Base-by-base conservation (phyloP, 1,284 basidiomycete genomes). In the Cutaneotrichosporon cutaneum region DNA sequence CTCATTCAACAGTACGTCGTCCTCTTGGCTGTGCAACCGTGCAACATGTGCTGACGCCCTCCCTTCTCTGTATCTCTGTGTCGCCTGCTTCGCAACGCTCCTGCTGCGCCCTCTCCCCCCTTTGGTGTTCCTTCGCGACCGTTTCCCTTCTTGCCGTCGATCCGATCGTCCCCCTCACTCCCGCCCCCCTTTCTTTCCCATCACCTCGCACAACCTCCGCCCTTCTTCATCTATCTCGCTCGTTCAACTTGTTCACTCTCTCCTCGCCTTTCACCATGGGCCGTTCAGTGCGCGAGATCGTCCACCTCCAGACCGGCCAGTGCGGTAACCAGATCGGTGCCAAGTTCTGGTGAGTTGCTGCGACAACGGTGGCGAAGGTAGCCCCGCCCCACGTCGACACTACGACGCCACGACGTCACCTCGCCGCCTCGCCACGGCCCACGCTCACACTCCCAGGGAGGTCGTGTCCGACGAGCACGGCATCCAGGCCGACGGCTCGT, bases 261-360 rank as follows among this genome's bases (percentile, higher is more conserved):
- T 26, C 30, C 30, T 14, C 27, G 13, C 27, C 36, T 52, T 18
- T 36, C 9, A 59, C 35, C 50, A 72, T 72, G 68, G 45, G 52
- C 22, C 63, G 72, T 60, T 70, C 75, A 79, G 77, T 94, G 91
- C 89, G 92, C 85, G 92, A 94, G 87, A 94, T 95, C 82, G 92
- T 95, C 78, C 93, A 95, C 83, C 87, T 95, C 75, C 93, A 95
- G 82, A 94, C 93, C 73, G 92, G 92, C 83, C 81, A 95, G 90
- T 94, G 93, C 80, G 93, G 93, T 86, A 95, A 95, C 90, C 92
- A 95, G 84, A 94, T 95, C 77, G 92, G 92, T 91, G 90, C 92
- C 85, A 96, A 96, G 83, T 97, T 98, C 88, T 97, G 93, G 94
- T 93, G 90, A 82, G 93, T 92, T 18, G 10, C 2, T 36, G 35